Conservation (phyloP, 192 early-diverging fungal genomes). For the Backusella tarrabulga region DNA sequence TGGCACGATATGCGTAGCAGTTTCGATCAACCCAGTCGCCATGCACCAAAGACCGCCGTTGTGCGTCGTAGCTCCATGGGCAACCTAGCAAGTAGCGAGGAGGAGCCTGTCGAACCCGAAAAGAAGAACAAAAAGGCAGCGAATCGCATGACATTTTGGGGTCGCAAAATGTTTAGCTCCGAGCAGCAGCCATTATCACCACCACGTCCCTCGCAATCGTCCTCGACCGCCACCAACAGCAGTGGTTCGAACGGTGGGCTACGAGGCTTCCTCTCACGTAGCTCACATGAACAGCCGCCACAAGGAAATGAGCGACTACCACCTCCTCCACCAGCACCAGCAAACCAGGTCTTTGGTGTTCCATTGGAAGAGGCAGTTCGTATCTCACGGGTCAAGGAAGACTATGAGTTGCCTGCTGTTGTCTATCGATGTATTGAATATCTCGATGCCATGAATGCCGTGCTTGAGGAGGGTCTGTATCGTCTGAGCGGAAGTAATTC, state of each 20-base stretch:
- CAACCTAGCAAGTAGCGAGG: background rate
- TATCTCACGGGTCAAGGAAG: constrained; percentile 69
- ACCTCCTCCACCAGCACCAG: background rate
- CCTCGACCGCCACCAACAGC: background rate
- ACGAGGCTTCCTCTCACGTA: constrained; percentile 26
- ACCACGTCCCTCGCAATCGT: constrained; percentile 1
- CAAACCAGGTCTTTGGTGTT: constrained; percentile 77
- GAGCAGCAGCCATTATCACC: background rate
- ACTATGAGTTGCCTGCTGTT: constrained; percentile 84
- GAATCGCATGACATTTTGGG: constrained; percentile 39
- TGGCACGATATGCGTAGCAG: constrained; percentile 12
- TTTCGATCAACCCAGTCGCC: constrained; percentile 6
- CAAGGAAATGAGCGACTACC: background rate
- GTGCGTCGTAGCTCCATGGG: constrained; percentile 30
- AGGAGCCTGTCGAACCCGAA: background rate
- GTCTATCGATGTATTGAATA: constrained; percentile 97
- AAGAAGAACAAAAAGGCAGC: constrained; percentile 21
- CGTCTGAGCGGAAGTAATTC: constrained; percentile 79
- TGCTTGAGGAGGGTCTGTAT: constrained; percentile 93
- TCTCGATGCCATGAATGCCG: constrained; percentile 86
- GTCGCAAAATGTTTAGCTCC: constrained; percentile 32
- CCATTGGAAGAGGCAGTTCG: constrained; percentile 78
- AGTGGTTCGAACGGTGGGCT: background rate
- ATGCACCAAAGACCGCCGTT: background rate
- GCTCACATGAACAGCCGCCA: constrained; percentile 14